Evolutionary conservation across 2,329 filamentous ascomycete genomes (phyloP).

Genomic region (Ophiostoma populinum): DNA sequence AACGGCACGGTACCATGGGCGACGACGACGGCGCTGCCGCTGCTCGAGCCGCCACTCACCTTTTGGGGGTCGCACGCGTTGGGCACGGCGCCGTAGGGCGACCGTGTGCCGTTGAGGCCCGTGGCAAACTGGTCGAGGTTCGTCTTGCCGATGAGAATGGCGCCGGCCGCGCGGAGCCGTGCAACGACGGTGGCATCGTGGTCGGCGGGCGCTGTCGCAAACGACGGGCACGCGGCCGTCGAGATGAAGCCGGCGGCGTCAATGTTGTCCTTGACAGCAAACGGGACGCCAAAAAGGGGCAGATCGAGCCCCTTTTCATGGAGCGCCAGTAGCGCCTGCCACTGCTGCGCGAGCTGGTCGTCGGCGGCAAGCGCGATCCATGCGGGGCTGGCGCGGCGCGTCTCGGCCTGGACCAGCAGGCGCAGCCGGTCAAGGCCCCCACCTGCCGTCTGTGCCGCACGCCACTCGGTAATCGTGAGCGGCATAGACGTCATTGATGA

Average conservation of each 20-base stretch:
- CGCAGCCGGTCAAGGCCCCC: not conserved
- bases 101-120: constrained; percentile 42
- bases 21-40: constrained; percentile 36
- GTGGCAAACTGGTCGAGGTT: constrained; percentile 47
- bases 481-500: not conserved
- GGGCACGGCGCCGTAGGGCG: constrained; percentile 37
- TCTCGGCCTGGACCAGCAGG: not conserved
- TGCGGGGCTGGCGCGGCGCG: not conserved
- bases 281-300: constrained; percentile 39
- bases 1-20: constrained; percentile 35
- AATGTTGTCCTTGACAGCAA: constrained; percentile 40
- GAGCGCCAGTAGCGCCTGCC: not conserved
- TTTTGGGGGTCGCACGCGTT: constrained; percentile 23
- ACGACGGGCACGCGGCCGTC: constrained; percentile 29
- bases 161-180: constrained; percentile 32
- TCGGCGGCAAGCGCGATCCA: not conserved
- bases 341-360: not conserved
- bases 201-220: constrained; percentile 20
- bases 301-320: constrained; percentile 15
- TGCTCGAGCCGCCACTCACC: constrained; percentile 32
- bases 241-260: constrained; percentile 32
- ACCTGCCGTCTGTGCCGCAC: not conserved
- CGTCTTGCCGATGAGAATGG: constrained; percentile 39
- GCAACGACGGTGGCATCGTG: constrained; percentile 30
- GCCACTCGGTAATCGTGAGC: not conserved